A percentile compares a stretch with the other conserved stretches of the same genome.
phyloP scores from a whole-genome alignment of 768 basidiomycete species.

The Tephrocybe sp. region DNA sequence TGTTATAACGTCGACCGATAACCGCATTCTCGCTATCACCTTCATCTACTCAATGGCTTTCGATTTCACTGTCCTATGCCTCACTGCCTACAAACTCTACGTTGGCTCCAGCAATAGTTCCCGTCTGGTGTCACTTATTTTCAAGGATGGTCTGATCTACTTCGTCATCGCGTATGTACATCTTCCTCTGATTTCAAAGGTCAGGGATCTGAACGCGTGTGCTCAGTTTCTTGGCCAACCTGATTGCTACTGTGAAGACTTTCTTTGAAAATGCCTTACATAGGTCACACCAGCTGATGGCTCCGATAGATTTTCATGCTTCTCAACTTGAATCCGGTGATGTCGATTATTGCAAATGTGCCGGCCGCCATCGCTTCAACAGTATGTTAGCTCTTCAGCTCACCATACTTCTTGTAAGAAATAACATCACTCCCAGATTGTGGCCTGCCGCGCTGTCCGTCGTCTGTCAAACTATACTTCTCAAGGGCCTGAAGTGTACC shows the following conservation, averaged over 20 bases:
- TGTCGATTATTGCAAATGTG: slow-evolving; percentile 73
- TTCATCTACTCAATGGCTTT: slow-evolving; percentile 78
- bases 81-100: slow-evolving; percentile 62
- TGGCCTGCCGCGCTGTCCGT: slow-evolving; percentile 58
- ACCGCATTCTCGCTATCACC: slow-evolving; percentile 55
- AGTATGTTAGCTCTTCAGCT: slow-evolving; percentile 34
- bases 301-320: slow-evolving; percentile 52
- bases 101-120: slow-evolving; percentile 44
- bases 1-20: slow-evolving; percentile 57
- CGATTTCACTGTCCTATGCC: slow-evolving; percentile 58
- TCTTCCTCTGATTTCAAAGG: slow-evolving; percentile 10
- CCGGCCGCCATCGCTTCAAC: slow-evolving; percentile 69
- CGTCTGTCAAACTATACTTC: slow-evolving; percentile 58
- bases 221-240: slow-evolving; percentile 61
- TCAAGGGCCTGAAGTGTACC: slow-evolving; percentile 48
- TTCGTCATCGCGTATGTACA: slow-evolving; percentile 70
- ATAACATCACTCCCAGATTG: slow-evolving; percentile 48
- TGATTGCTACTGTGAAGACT: slow-evolving; percentile 57
- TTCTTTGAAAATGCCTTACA: background rate
- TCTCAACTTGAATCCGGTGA: slow-evolving; percentile 64
- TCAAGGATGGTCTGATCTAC: slow-evolving; percentile 71
- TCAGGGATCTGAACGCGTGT: background rate
- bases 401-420: slow-evolving; percentile 1
- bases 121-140: slow-evolving; percentile 61
- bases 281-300: slow-evolving; percentile 2